Conservation (phyloP, 768 basidiomycete species). For the Xerocomellus amylosporus region DNA sequence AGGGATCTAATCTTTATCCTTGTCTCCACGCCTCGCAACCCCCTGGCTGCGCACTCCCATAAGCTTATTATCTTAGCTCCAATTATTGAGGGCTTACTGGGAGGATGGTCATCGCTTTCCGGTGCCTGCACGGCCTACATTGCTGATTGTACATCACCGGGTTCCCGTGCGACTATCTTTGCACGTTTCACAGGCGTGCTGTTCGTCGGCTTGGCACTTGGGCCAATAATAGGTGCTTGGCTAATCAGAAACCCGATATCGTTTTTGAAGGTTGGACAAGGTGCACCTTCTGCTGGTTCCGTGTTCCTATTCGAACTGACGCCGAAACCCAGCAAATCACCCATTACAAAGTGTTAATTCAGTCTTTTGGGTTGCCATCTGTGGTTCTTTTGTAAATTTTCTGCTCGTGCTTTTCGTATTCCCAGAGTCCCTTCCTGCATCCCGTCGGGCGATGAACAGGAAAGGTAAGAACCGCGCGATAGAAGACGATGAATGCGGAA, state of each 20-base stretch:
- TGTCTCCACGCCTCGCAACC: constrained; percentile 64
- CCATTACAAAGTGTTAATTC: constrained; percentile 40
- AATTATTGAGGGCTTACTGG: constrained; percentile 73
- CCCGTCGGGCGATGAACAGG: constrained; percentile 24
- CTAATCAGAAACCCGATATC: constrained; percentile 45
- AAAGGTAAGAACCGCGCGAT: constrained; percentile 32
- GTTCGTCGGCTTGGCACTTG: constrained; percentile 73
- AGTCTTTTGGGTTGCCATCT: constrained; percentile 54
- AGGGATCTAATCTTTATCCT: constrained; percentile 81
- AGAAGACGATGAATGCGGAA: constrained; percentile 6
- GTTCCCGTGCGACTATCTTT: constrained; percentile 70
- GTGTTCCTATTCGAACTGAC: constrained; percentile 7
- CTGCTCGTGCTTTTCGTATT: constrained; percentile 60
- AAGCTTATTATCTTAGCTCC: constrained; percentile 75
- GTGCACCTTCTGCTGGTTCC: constrained; percentile 14
- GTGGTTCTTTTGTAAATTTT: constrained; percentile 46
- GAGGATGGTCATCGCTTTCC: constrained; percentile 68
- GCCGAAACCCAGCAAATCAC: constrained; percentile 22
- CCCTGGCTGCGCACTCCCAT: constrained; percentile 63
- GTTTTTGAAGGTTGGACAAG: constrained; percentile 27
- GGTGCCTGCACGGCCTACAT: constrained; percentile 66
- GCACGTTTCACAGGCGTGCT: constrained; percentile 71
- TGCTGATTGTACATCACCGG: constrained; percentile 79
- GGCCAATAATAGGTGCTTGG: constrained; percentile 66
- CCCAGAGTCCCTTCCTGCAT: constrained; percentile 50